Evolutionary conservation across 1,139 yeast species (phyloP).

Genomic region (Trichomonascaceae sp.): DNA sequence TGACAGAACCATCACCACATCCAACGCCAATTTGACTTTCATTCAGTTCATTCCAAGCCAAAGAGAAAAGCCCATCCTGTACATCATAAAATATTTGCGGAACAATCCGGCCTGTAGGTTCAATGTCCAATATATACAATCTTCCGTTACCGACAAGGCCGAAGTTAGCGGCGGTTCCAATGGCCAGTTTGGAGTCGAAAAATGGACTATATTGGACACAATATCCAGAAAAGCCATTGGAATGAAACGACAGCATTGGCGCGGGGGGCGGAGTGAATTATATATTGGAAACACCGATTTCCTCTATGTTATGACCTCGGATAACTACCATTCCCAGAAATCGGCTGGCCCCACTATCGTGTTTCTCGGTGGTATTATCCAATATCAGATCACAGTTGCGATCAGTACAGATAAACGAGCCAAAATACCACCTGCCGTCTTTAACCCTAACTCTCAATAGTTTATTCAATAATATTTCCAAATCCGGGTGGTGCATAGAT

Average conservation of each 20-base stretch:
- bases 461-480: conserved; percentile 17
- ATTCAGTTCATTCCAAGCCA: conserved; percentile 85
- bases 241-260: conserved; percentile 76
- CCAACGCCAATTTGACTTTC: conserved; percentile 81
- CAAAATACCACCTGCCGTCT: conserved; percentile 32
- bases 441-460: conserved; percentile 25
- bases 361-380: conserved; percentile 29
- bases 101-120: conserved; percentile 53
- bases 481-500: not conserved
- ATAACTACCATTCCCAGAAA: conserved; percentile 32
- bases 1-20: conserved; percentile 85
- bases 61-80: conserved; percentile 85
- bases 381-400: conserved; percentile 28
- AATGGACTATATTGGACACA: conserved; percentile 88
- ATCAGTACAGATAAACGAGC: conserved; percentile 30
- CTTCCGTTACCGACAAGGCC: conserved; percentile 94
- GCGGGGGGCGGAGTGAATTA: not conserved
- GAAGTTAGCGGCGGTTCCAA: conserved; percentile 85
- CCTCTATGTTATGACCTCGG: conserved; percentile 28
- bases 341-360: conserved; percentile 22
- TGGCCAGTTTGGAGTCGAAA: conserved; percentile 82
- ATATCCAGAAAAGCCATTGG: conserved; percentile 82
- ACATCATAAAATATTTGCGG: conserved; percentile 69
- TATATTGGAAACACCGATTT: conserved; percentile 17
- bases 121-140: conserved; percentile 61